Conservation (phyloP, 2,329 filamentous ascomycete genomes). For the Aspergillus costaricaensis region DNA sequence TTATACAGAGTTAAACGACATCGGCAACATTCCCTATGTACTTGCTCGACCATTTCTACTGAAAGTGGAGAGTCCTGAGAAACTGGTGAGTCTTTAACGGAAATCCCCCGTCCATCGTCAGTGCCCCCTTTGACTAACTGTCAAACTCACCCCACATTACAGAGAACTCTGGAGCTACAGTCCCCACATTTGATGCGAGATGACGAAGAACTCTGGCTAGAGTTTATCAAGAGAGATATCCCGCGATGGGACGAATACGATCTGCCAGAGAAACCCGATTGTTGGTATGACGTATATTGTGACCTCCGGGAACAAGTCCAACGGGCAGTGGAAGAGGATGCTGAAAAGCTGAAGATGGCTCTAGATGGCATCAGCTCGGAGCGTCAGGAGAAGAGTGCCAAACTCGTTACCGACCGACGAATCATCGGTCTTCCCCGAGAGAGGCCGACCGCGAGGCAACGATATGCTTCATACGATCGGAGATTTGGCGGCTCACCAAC, state of each 20-base stretch:
- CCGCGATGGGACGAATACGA: slow-evolving; percentile 67
- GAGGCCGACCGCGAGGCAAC: slow-evolving; percentile 33
- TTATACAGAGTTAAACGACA: slow-evolving; percentile 60
- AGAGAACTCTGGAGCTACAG: slow-evolving; percentile 67
- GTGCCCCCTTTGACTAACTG: slow-evolving; percentile 3
- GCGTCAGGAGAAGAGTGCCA: slow-evolving; percentile 59
- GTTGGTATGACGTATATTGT: slow-evolving; percentile 78
- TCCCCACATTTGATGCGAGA: slow-evolving; percentile 74
- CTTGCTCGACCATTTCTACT: slow-evolving; percentile 68
- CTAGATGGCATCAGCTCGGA: slow-evolving; percentile 60
- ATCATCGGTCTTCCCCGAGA: slow-evolving; percentile 31
- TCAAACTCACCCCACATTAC: slow-evolving; percentile 3
- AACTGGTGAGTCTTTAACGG: slow-evolving; percentile 59
- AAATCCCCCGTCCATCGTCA: not conserved
- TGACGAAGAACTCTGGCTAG: slow-evolving; percentile 73
- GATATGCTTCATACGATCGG: slow-evolving; percentile 35
- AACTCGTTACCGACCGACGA: slow-evolving; percentile 54
- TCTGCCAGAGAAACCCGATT: slow-evolving; percentile 64
- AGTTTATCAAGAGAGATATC: slow-evolving; percentile 77
- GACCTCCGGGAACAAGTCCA: slow-evolving; percentile 65
- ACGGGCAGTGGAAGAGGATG: slow-evolving; percentile 59
- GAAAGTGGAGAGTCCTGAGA: slow-evolving; percentile 70
- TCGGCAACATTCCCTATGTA: slow-evolving; percentile 71
- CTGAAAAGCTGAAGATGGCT: slow-evolving; percentile 59
- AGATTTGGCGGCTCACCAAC: slow-evolving; percentile 30